Percentiles rank a stretch among this genome's conserved stretches.
Evolutionary conservation across 2,329 filamentous ascomycete genomes (phyloP).

Genomic region (Fusarium multiceps): DNA sequence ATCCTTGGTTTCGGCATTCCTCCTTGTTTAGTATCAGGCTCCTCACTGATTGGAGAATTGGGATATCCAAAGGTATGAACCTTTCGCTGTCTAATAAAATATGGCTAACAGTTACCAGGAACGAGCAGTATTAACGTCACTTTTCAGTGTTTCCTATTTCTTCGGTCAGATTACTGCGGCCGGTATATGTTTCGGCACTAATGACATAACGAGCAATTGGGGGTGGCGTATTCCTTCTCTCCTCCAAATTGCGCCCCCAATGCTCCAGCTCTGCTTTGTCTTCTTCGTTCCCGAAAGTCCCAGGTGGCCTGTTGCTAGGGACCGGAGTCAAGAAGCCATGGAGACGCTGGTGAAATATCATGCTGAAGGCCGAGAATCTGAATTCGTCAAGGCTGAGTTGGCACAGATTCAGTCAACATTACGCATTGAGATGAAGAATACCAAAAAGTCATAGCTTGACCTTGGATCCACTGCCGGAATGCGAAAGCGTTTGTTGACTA

Average conservation of each 20-base stretch:
- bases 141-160: constrained; percentile 13
- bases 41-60: neutral
- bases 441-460: neutral
- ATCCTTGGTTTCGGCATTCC: constrained; percentile 63
- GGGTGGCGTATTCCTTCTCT: constrained; percentile 35
- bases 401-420: constrained; percentile 35
- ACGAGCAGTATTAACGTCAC: neutral
- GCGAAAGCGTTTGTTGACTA: constrained; percentile 49
- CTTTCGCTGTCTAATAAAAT: accelerated
- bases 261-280: constrained; percentile 22
- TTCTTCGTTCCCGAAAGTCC: constrained; percentile 32
- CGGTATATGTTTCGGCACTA: constrained; percentile 30
- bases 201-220: constrained; percentile 16
- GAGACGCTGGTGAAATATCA: constrained; percentile 20
- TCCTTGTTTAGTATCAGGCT: neutral
- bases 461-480: constrained; percentile 42
- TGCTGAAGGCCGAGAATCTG: constrained; percentile 56
- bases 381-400: constrained; percentile 38
- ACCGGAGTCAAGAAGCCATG: constrained; percentile 16
- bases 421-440: constrained; percentile 14
- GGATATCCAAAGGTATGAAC: constrained; percentile 37
- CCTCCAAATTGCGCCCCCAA: constrained; percentile 23
- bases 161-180: constrained; percentile 19
- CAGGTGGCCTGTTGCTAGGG: constrained; percentile 24
- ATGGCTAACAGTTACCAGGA: neutral